phyloP scores from a whole-genome alignment of 805 yeast genomes.

The Wickerhamiella parazyma region DNA sequence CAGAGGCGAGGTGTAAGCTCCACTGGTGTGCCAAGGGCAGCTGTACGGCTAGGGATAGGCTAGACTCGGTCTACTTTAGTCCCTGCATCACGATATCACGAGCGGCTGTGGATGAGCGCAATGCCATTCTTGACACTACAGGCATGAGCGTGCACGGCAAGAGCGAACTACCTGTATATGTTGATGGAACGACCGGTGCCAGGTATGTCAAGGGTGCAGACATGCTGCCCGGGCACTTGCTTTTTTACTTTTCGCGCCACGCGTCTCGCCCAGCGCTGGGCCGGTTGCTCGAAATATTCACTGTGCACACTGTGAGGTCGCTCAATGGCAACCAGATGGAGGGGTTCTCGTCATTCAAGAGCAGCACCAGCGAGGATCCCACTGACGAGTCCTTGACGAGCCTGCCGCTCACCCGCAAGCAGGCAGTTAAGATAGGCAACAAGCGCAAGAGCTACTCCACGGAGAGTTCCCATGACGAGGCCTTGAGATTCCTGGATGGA shows the following conservation, averaged over 20 bases:
- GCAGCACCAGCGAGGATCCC: not conserved
- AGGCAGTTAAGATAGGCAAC: conserved; percentile 2
- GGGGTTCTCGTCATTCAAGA: conserved; percentile 6
- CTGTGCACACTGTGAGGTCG: conserved; percentile 5
- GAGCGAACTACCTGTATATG: conserved; percentile 8
- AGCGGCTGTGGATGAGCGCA: conserved; percentile 11
- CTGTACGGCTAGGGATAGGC: conserved; percentile 12
- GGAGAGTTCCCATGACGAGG: conserved; percentile 5
- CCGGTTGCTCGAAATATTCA: conserved; percentile 15
- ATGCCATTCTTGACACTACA: conserved; percentile 2
- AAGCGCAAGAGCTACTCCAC: not conserved
- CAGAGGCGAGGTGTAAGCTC: conserved; percentile 12
- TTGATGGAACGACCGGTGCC: conserved; percentile 6
- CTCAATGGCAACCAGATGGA: conserved; percentile 7
- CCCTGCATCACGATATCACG: conserved; percentile 12
- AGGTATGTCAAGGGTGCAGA: conserved; percentile 15
- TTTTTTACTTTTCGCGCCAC: conserved; percentile 24
- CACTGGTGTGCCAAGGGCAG: conserved; percentile 18
- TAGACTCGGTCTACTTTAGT: conserved; percentile 13
- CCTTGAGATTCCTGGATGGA: not conserved
- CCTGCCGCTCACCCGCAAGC: conserved; percentile 3
- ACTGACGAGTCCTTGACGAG: not conserved
- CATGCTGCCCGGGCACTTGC: conserved; percentile 19
- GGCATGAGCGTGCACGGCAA: conserved; percentile 10
- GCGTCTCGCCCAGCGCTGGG: conserved; percentile 22